Base-by-base conservation (phyloP, 345 rosid genomes). In the Kandelia obovata region DNA sequence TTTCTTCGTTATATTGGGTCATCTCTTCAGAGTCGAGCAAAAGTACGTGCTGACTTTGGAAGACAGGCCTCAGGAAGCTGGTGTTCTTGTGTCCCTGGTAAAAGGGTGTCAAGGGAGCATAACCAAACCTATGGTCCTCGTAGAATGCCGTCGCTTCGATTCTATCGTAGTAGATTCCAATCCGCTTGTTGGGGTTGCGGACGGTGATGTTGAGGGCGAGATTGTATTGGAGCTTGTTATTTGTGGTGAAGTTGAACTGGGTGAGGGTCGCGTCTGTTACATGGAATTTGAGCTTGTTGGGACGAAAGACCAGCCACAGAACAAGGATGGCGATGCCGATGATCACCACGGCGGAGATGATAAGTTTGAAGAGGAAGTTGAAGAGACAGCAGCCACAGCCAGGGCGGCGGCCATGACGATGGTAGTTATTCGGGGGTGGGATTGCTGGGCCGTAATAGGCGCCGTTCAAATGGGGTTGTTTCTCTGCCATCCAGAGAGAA, bases 1-100 rank as follows among this genome's bases (percentile, higher is more conserved):
- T 88, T 34, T 90, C 92, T 19, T 25, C 20, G 46, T 79, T 73
- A 37, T 68, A 87, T 17, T 73, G 67, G 3, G 75, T n/a, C 5
- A 67, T 10, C 20, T 60, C 77, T 8, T 79, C 67, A 0, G 75
- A 78, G 15, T 74, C 65, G 21, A 88, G 80, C 23, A 76, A 8
- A 20, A 83, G 69, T 25, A 71, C 0, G 1, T 75, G 53, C 58
- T 81, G 75, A 5, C 95, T 90, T 9, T 52, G 39, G 58, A 90
- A 86, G 28, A 20, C 65, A 5, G 91, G 70, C 16, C 21, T 73
- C 70, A 90, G 73, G 46, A 71, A 46, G 21, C 83, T 92, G 5
- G 95, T 90, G 46, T 75, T 90, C 80, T 90, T 92, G 78, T 86
- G 90, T 25, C 96, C 98, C 68, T 92, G 95, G 35, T 87, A 92